Conservation (phyloP, 345 rosid species). For the Dipteronia dyeriana region DNA sequence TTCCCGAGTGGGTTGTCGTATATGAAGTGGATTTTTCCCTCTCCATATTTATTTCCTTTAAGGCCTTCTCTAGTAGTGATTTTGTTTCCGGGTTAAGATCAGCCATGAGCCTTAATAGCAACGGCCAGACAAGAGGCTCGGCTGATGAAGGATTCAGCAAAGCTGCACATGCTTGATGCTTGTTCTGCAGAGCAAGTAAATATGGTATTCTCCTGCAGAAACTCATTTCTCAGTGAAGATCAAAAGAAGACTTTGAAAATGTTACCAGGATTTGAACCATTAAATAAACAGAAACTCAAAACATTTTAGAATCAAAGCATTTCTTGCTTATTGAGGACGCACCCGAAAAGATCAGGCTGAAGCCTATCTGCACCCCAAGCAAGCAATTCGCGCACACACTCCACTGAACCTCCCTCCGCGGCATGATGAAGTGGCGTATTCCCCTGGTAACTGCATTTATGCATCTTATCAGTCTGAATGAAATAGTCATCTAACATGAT, state of each 20-base stretch:
- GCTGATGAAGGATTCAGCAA: conserved; percentile 47
- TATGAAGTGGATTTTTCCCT: conserved; percentile 47
- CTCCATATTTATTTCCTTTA: conserved; percentile 43
- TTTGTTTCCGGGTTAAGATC: conserved; percentile 45
- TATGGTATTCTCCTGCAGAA: conserved; percentile 52
- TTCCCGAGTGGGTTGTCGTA: conserved; percentile 19
- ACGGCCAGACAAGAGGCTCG: conserved; percentile 53
- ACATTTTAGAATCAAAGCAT: background rate
- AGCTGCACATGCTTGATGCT: conserved; percentile 48
- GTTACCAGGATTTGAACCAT: background rate
- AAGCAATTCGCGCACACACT: conserved; percentile 49
- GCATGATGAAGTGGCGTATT: conserved; percentile 52
- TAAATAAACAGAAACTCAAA: background rate
- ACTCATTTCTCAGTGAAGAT: background rate
- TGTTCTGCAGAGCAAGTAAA: conserved; percentile 49
- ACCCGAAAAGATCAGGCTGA: conserved; percentile 50
- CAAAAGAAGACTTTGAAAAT: background rate
- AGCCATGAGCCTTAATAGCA: conserved; percentile 44
- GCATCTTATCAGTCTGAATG: background rate
- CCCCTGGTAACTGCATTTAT: conserved; percentile 33
- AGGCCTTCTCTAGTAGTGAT: conserved; percentile 38
- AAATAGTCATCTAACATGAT: background rate
- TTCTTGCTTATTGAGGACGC: conserved; percentile 13
- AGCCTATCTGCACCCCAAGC: conserved; percentile 67
- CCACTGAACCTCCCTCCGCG: conserved; percentile 45